Percentiles rank a stretch among this genome's conserved stretches.
These are phyloP conservation scores for Penicillium palitans DNA, from an alignment of 2,329 filamentous ascomycete genomes.

Conservation along the genomic window DNA sequence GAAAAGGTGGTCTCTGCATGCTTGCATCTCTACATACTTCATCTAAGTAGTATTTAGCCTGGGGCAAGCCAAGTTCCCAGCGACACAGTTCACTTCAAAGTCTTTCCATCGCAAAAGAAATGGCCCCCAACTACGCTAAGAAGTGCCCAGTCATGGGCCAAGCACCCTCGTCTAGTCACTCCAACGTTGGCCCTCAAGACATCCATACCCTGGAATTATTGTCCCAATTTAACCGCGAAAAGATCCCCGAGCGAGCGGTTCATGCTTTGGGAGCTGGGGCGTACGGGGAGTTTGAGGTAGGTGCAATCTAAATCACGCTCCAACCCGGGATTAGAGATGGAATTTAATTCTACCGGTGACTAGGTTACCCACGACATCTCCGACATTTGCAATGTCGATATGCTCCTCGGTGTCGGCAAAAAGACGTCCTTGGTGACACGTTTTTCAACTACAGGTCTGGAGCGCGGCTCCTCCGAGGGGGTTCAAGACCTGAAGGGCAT, in stretches of 20 bases:
- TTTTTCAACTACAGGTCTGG: background rate
- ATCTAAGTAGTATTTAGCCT: no score
- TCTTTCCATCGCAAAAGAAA: background rate
- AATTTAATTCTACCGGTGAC: background rate
- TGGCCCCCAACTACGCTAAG: background rate
- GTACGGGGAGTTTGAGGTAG: background rate
- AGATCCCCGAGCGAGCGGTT: background rate
- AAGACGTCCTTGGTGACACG: background rate
- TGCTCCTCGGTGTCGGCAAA: conserved; percentile 1
- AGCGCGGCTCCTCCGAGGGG: background rate
- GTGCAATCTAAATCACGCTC: background rate
- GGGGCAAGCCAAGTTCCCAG: background rate
- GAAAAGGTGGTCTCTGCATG: no score
- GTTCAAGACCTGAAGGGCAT: conserved; percentile 1
- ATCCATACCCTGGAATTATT: background rate
- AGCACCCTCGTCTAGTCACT: background rate
- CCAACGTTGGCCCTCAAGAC: background rate
- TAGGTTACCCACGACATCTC: background rate
- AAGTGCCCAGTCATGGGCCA: background rate
- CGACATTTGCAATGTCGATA: background rate
- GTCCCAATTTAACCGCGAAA: background rate
- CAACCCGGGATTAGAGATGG: no score
- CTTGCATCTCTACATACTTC: no score
- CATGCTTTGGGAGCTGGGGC: background rate
- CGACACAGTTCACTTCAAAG: background rate